Base-by-base conservation (phyloP, 805 yeast genomes). In the Saccharomycopsis oosterbeekiorum region DNA sequence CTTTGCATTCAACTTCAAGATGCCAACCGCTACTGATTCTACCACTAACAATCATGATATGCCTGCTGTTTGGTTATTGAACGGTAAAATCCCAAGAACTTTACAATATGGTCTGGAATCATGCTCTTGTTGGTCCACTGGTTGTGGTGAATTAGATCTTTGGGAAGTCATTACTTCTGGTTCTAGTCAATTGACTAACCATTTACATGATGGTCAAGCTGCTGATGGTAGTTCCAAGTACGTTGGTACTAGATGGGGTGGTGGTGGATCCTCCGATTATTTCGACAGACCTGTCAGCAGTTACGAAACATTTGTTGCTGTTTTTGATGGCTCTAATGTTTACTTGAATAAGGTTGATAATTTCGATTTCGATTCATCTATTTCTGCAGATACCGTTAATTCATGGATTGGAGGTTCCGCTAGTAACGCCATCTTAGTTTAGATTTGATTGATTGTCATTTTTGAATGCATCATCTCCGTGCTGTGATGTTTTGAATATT, bases 11-110 rank as follows among this genome's bases (percentile, higher is more conserved):
- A 97, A 93, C 79, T 94, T 94, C 77, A 78, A 80, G 72, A 94
- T 94, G 99, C 99, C 99, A 66, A 71, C 81, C 63, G 74, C 78
- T 59, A 70, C 79, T 41, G 77, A 80, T 64, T 72, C 80, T 55
- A 67, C 78, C 58, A 70, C 78, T 40, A 73, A 70, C 69, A 91
- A 92, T 80, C 80, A 80, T 70, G 97, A 94, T 75, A 93, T 94
- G 98, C 99, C 99, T 67, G 98, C 99, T 65, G 82, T 92, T 69
- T 92, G 98, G 98, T 78, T 92, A 74, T 83, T 92, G 73, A 92
- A 92, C 74, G 97, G 97, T 65, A 88, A 89, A 80, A 86, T 92
- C 71, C 97, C 99, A 76, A 89, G 99, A 81, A 92, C 97, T 67
- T 76, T 85, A 70, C 98, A 94, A 78, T 94, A 94, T 76, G 97